Evolutionary conservation across 345 rosid genomes (phyloP), one percentile per base, ranked within the genome.

Genomic region (Populus pruinosa): DNA sequence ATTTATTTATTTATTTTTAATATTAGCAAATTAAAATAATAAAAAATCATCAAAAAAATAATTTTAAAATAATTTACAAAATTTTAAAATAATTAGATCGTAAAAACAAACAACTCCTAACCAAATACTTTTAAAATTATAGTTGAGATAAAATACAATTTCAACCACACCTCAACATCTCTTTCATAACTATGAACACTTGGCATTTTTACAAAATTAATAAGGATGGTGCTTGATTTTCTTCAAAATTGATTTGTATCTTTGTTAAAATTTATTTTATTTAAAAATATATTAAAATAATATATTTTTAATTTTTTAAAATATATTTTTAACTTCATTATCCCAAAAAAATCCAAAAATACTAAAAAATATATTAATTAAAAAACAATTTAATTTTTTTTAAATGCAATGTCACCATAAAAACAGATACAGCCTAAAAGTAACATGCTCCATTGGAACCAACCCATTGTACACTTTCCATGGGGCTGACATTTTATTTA

Each of bases 1-100:
- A 9, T 0, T 10, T 41, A 0, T 38, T 39, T 9, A 41, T 8
- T 41, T 41, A 41, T 9, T 41, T 41, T 41, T 41, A 2, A 39
- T 0, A 39, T 39, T 1, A 39, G 0, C 0, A 8, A 1, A 8
- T 39, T 0, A 39, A 39, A 39, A 39, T 0, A 2, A 39, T 8
- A 0, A 2, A 39, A 39, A 39, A 39, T 8, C 0, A 39, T 1
- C 9, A 8, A 8, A 1, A 38, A 1, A 3, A 0, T 33, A 33
- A 39, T 39, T 39, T 39, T 39, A 0, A 8, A 39, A 39, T 0
- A 9, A 39, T 4, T 4, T 8, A 8, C 2, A 33, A 33, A 33
- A 33, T 1, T 39, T 6, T 39, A 39, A 0, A 39, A 39, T 9
- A 0, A 1, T 0, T 39, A 2, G 41, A 9, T 2, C 1, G 8